Percentiles rank a stretch among this genome's conserved stretches.
Conservation (phyloP, 805 yeast species). For the Candida vaughaniae region DNA sequence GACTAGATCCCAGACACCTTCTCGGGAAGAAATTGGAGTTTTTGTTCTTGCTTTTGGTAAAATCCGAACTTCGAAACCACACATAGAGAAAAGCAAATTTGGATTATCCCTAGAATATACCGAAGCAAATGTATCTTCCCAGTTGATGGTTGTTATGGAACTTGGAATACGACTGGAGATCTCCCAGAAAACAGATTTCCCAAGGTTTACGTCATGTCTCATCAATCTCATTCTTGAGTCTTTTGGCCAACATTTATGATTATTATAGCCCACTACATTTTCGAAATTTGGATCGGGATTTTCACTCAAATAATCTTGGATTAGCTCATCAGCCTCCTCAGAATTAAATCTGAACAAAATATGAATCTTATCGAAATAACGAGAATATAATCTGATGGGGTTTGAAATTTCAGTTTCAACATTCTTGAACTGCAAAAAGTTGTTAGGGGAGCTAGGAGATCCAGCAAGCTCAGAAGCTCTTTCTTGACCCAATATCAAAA, state of each 20-base stretch:
- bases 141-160: constrained; percentile 66
- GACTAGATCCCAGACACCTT: constrained; percentile 89
- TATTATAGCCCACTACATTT: constrained; percentile 80
- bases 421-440: constrained; percentile 70
- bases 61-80: constrained; percentile 92
- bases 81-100: constrained; percentile 82
- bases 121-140: constrained; percentile 82
- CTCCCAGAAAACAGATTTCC: constrained; percentile 93
- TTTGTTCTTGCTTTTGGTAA: constrained; percentile 67
- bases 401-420: constrained; percentile 57
- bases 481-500: constrained; percentile 78
- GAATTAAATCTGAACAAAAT: constrained; percentile 73
- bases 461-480: constrained; percentile 90
- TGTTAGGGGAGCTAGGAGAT: constrained; percentile 64
- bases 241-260: constrained; percentile 91
- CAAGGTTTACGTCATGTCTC: constrained; percentile 88
- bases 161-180: constrained; percentile 74
- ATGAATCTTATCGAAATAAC: constrained; percentile 81
- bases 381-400: constrained; percentile 77
- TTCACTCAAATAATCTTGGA: constrained; percentile 73
- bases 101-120: constrained; percentile 91
- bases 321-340: constrained; percentile 71
- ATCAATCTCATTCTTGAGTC: constrained; percentile 88
- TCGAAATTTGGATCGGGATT: constrained; percentile 94
- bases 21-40: constrained; percentile 57